Evolutionary conservation across 768 basidiomycete genomes (phyloP), one percentile per base, ranked within the genome.

Genomic region (Russula compacta): DNA sequence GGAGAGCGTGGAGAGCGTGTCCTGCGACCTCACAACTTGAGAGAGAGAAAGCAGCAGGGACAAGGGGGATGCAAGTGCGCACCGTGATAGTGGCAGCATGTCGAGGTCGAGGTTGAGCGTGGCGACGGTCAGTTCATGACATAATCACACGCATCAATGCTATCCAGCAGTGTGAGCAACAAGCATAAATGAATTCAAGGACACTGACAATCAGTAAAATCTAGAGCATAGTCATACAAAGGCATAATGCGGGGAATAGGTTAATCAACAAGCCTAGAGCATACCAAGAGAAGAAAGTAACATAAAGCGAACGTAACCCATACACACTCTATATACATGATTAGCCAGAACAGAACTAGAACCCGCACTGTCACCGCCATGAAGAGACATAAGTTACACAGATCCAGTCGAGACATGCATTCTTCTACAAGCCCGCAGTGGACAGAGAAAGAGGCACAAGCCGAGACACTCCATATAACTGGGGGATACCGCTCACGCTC

Each of bases 341-440:
- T 29, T 29, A 29, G 24, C 44, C 44, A 24, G 12, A 12, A 46
- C 21, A 46, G 12, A 29, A 29, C 24, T 2, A 44, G n/a, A 46
- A 46, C 33, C 55, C 40, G 38, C 59, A 17, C 8, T 38, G 38
- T 47, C 48, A 40, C 54, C 42, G 17, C 48, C 48, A 38, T 51
- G 33, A 21, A 39, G 33, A 47, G 15, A 38, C 56, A 62, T 62
- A 62, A 62, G 53, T 47, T 58, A 62, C 61, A 51, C 44, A 12
- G 46, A 42, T 32, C 56, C 15, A 29, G 7, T 43, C 36, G 11
- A 32, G 46, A 9, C 55, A 46, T 53, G 12, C 50, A 52, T 56
- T 50, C 50, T 19, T 54, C 38, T 35, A 42, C 32, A 60, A 36
- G 40, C 43, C 36, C 44, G 36, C 17, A 24, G 21, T 19, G 19